Evolutionary conservation across 73 alveolate species (phyloP).

Genomic region (Halteria grandinella): DNA sequence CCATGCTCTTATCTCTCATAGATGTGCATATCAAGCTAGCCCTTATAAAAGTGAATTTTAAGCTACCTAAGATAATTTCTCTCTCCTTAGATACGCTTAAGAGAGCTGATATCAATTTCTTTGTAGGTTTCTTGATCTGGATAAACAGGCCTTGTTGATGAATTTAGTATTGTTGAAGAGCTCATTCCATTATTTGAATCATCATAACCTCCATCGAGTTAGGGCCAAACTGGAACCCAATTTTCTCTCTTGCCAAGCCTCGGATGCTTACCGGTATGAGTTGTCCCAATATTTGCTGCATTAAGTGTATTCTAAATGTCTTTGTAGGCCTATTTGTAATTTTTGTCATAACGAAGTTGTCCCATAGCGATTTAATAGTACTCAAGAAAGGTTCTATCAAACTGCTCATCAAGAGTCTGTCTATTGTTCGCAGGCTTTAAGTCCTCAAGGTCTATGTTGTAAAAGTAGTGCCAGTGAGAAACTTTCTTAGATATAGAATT

Average conservation of each 20-base stretch:
- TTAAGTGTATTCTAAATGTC: background rate
- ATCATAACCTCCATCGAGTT: background rate
- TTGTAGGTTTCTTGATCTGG: background rate
- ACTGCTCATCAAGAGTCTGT: background rate
- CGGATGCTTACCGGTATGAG: too few species aligned
- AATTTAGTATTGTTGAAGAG: too few species aligned
- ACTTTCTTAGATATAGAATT: background rate
- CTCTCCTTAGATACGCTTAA: slow-evolving; percentile 16
- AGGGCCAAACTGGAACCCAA: slow-evolving; percentile 48
- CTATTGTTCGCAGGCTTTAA: background rate
- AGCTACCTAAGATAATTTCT: slow-evolving; percentile 14
- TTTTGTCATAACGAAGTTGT: background rate
- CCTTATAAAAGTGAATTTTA: slow-evolving; percentile 24
- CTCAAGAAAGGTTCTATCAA: slow-evolving; percentile 14
- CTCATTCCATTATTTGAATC: too few species aligned
- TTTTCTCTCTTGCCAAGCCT: slow-evolving; percentile 21
- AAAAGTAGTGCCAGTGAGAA: background rate
- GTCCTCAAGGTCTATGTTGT: slow-evolving; percentile 4
- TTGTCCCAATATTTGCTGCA: too few species aligned
- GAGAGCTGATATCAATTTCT: slow-evolving; percentile 19
- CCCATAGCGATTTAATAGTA: slow-evolving; percentile 15
- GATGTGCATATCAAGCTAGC: slow-evolving; percentile 17
- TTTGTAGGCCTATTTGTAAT: slow-evolving; percentile 13
- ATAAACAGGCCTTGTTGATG: background rate
- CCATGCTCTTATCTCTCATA: slow-evolving; percentile 22